These are phyloP conservation scores for Dendrobium officinale DNA, from an alignment of 106 monocot genomes.

Conservation along the genomic window DNA sequence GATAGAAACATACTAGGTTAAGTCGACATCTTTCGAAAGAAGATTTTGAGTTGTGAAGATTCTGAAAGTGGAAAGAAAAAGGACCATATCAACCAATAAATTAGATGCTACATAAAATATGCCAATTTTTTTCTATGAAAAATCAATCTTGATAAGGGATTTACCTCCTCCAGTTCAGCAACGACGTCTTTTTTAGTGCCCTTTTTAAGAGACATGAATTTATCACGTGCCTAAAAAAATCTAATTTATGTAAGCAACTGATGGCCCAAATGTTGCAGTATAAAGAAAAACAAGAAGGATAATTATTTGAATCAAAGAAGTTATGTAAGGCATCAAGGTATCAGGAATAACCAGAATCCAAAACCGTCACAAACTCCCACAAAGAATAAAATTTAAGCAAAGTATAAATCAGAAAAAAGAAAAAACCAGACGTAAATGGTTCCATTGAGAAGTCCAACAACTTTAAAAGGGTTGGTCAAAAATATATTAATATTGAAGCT, in stretches of 20 bases:
- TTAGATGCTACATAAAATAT: neutral
- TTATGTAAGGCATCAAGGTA: neutral
- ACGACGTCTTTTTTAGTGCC: constrained; percentile 71
- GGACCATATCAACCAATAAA: neutral
- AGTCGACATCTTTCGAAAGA: constrained; percentile 90
- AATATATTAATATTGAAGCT: neutral
- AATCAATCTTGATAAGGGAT: neutral
- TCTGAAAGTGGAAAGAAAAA: constrained; percentile 36
- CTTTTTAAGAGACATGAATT: constrained; percentile 75
- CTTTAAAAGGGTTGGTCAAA: neutral
- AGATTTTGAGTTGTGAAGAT: constrained; percentile 86
- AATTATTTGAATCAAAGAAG: neutral
- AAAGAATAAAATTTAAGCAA: neutral
- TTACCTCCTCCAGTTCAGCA: constrained; percentile 84
- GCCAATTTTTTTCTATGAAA: neutral
- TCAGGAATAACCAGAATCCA: neutral
- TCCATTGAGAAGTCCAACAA: neutral
- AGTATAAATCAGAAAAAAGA: neutral
- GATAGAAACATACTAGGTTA: constrained; percentile 71
- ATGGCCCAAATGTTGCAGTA: neutral
- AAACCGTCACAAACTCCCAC: neutral
- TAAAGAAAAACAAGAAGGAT: neutral
- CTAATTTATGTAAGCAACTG: neutral
- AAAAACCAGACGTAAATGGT: neutral
- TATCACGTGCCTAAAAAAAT: constrained; percentile 67